These are phyloP conservation scores for Trichosporon inkin DNA, from an alignment of 1,284 basidiomycete species.

Conservation along the genomic window DNA sequence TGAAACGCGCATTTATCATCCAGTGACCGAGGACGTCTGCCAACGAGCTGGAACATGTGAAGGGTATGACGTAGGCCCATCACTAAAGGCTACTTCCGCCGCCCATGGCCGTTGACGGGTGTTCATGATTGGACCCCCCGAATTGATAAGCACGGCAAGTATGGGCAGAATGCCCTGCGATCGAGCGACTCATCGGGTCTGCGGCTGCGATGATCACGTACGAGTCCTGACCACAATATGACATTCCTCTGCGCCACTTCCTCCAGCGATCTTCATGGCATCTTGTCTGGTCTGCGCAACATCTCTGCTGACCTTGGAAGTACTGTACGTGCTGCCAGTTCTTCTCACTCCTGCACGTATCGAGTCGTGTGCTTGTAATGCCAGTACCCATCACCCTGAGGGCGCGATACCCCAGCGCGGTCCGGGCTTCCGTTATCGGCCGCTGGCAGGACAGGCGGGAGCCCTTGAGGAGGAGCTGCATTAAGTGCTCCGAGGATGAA, in stretches of 20 bases:
- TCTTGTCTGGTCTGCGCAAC: no score
- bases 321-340: background rate
- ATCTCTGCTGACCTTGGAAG: no score
- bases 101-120: no score
- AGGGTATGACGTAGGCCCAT: slow-evolving; percentile 5
- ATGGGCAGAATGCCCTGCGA: no score
- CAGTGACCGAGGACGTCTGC: slow-evolving; percentile 2
- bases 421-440: background rate
- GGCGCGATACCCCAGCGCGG: background rate
- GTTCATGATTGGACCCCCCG: slow-evolving; percentile 1
- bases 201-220: no score
- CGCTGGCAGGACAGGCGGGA: background rate
- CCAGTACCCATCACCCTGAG: slow-evolving; percentile 41
- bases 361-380: slow-evolving; percentile 48
- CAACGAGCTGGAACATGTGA: background rate
- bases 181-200: no score
- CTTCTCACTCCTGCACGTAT: slow-evolving; percentile 30
- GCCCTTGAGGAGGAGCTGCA: no score
- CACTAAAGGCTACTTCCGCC: background rate
- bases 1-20: background rate
- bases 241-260: no score
- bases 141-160: slow-evolving; percentile 1
- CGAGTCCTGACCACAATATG: no score
- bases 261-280: no score
- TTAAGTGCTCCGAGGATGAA: background rate